Base-by-base conservation (phyloP, 352 stramenopile species). In the Pythium aristosporum region DNA sequence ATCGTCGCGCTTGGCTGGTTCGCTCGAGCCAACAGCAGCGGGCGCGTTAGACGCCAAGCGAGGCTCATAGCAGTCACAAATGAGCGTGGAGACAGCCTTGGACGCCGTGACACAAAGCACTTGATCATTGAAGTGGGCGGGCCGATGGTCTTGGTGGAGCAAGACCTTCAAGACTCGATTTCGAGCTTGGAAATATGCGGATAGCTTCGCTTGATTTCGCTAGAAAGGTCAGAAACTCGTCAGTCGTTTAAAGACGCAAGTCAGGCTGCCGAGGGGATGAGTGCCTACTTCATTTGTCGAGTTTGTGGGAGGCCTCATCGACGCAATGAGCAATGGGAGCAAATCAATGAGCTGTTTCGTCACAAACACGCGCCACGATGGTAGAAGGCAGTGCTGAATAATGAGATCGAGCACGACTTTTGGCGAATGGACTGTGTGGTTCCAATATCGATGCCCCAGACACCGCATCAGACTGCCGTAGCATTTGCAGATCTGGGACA, bases 361-460 rank as follows among this genome's bases (percentile, higher is more conserved):
- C 37, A 94, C 86, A 63, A 80, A 91, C 7, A 87, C 80, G 37
- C 75, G 82, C 85, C 85, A 96, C 6, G 76, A 77, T 1, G 68
- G 63, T 9, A 82, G 59, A 41, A 76, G 49, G n/a, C 76, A 89
- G 66, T 96, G 85, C 36, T 90, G 72, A 42, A 92, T 67, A 5
- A 94, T 63, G 44, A 94, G 71, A 49, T 89, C 75, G 8, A 93
- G 52, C 12, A 96, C 86, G 15, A 76, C 63, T 58, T 83, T 75
- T 0, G 84, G 73, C 0, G 85, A 80, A 25, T 92, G 76, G n/a
- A 86, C 79, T 7, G 83, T 88, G 64, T 94, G 80, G 37, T 87
- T 86, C 87, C 87, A 96, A 66, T 94, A 94, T 1, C 82, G 86
- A 65, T 93, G 79, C 0, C 79, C 80, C 48, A 96, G 72, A 44